Base-by-base conservation (phyloP, 805 yeast genomes). In the Hanseniaspora mollemarum region DNA sequence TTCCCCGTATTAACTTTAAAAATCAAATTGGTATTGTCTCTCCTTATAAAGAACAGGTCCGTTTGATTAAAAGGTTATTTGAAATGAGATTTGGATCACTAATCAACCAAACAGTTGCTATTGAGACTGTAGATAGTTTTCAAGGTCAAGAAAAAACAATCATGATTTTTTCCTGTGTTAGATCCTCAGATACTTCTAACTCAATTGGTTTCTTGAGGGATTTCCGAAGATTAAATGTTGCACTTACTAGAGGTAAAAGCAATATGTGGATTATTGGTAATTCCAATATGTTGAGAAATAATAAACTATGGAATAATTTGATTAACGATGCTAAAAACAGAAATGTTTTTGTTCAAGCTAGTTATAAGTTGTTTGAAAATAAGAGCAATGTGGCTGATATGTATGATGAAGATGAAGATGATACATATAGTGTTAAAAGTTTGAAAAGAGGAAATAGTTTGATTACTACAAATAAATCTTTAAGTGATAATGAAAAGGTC, bases 121-220 rank as follows among this genome's bases (percentile, higher is more conserved):
- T 92, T 67, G 87, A 88, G 61, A 87, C 99, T 0, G 87, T 92
- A 54, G 99, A 92, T 72, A 98, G 97, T 1, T 92, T 88, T 63
- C 99, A 87, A 69, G 96, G 95, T 56, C 97, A 92, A 65, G 99
- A 92, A 62, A 92, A 90, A 64, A 96, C 90, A 55, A 78, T 92
- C 43, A 86, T 92, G 55, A 76, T 92, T 44, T 81, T 92, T 72
- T 87, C 97, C 0, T 90, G 97, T 76, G 99, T 92, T 3, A 76
- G 98, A 59, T 95, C 97, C 0, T 82, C 79, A 43, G 70, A 75
- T 13, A 75, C 73, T 8, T 59, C 65, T 10, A 57, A 59, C 29
- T 68, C 73, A 22, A 86, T 90, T 53, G 98, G 97, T 16, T 92
- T 92, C 67, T 73, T 92, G 62, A 81, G 83, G 43, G 99, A 92